These are phyloP conservation scores for Clarireedia homoeocarpa DNA, from an alignment of 2,329 filamentous ascomycete genomes.

Conservation along the genomic window DNA sequence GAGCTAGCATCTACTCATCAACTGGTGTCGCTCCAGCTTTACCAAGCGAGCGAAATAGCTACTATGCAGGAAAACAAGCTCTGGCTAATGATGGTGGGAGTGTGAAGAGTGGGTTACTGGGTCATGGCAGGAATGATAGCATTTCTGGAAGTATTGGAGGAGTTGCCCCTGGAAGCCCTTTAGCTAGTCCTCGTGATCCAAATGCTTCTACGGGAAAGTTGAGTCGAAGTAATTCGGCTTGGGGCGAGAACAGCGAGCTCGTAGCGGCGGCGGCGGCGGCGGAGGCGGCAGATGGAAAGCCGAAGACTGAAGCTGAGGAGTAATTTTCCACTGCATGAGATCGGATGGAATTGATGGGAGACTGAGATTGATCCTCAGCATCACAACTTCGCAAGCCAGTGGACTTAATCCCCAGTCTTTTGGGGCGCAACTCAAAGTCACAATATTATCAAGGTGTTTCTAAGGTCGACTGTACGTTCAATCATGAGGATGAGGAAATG, in stretches of 20 bases:
- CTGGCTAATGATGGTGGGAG: constrained; percentile 62
- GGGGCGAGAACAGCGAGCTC: constrained; percentile 14
- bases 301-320: not conserved
- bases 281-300: not conserved
- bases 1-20: constrained; percentile 75
- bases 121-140: constrained; percentile 76
- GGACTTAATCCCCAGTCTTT: too few relatives aligned
- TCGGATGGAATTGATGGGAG: too few relatives aligned
- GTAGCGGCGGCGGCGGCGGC: not conserved
- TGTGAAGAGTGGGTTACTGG: constrained; percentile 66
- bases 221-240: constrained; percentile 27
- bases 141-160: constrained; percentile 67
- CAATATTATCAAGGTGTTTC: too few relatives aligned
- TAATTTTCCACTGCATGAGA: too few relatives aligned
- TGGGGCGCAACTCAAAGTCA: too few relatives aligned
- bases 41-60: constrained; percentile 71
- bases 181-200: constrained; percentile 49
- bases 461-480: too few relatives aligned
- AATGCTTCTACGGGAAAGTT: constrained; percentile 16
- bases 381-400: too few relatives aligned
- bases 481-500: too few relatives aligned
- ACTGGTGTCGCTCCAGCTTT: constrained; percentile 60
- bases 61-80: constrained; percentile 54
- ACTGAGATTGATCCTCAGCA: too few relatives aligned
- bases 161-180: constrained; percentile 44